phyloP scores from a whole-genome alignment of 2,329 filamentous ascomycete genomes.

The Pyrenochaeta sp. region DNA sequence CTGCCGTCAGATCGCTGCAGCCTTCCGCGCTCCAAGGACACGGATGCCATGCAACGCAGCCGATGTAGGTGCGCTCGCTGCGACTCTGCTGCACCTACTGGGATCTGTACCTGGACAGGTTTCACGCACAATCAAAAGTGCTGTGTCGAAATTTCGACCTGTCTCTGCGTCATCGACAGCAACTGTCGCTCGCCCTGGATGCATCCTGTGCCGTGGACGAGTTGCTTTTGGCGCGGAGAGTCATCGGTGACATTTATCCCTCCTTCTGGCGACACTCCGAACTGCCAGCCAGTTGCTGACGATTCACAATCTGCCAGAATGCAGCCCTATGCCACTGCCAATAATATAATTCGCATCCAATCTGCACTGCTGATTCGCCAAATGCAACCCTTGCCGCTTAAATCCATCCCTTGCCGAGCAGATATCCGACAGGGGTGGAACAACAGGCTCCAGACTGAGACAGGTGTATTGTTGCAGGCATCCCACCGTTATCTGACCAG shows the following conservation, averaged over 20 bases:
- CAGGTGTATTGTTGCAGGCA: slow-evolving; percentile 22
- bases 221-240: slow-evolving; percentile 30
- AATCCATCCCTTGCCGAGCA: slow-evolving; percentile 21
- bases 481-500: slow-evolving; percentile 22
- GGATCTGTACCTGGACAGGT: slow-evolving; percentile 29
- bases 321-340: slow-evolving; percentile 35
- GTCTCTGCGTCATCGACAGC: slow-evolving; percentile 23
- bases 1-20: slow-evolving; percentile 39
- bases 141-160: slow-evolving; percentile 29
- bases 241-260: slow-evolving; percentile 23
- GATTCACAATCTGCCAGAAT: slow-evolving; percentile 35
- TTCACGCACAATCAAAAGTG: slow-evolving; percentile 38
- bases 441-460: slow-evolving; percentile 34
- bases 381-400: slow-evolving; percentile 22
- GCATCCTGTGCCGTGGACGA: slow-evolving; percentile 9
- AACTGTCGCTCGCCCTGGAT: slow-evolving; percentile 3
- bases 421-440: slow-evolving; percentile 29
- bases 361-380: slow-evolving; percentile 31
- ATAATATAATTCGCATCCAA: slow-evolving; percentile 39
- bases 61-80: slow-evolving; percentile 24
- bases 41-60: slow-evolving; percentile 38
- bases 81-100: slow-evolving; percentile 34
- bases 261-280: slow-evolving; percentile 27
- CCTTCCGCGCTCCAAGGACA: slow-evolving; percentile 41
- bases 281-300: slow-evolving; percentile 20